Evolutionary conservation across 768 basidiomycete species (phyloP).

Genomic region (Leccinum imitatum): DNA sequence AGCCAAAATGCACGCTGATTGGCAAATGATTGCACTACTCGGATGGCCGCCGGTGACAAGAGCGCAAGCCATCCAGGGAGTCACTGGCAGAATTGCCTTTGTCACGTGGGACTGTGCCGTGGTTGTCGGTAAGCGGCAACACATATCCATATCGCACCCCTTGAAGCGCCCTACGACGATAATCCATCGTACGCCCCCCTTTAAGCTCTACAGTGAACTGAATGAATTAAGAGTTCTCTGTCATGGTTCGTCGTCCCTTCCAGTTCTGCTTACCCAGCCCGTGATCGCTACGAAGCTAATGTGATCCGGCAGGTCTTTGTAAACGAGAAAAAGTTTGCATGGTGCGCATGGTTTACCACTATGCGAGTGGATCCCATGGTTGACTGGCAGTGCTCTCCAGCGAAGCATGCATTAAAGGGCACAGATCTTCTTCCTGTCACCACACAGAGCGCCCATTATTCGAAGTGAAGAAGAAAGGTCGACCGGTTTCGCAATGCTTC

Average conservation of each 20-base stretch:
- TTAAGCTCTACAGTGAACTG: not conserved
- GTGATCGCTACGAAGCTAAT: not conserved
- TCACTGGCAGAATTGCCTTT: not conserved
- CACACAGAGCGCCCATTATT: conserved; percentile 89
- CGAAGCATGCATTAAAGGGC: conserved; percentile 93
- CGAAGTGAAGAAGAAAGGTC: conserved; percentile 91
- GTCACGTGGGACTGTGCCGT: not conserved
- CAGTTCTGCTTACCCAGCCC: not conserved
- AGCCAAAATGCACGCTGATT: not conserved
- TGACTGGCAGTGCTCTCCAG: conserved; percentile 39
- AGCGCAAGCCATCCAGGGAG: too few relatives aligned
- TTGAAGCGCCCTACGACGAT: not conserved
- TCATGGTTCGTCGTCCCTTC: conserved; percentile 22
- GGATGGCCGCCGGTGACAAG: too few relatives aligned
- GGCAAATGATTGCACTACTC: not conserved
- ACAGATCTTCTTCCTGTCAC: conserved; percentile 84
- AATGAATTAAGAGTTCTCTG: conserved; percentile 13
- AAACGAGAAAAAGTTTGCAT: conserved; percentile 72
- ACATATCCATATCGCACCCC: not conserved
- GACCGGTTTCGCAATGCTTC: conserved; percentile 87
- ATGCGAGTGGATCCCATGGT: conserved; percentile 1
- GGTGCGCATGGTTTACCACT: conserved; percentile 43
- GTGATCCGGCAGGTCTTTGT: conserved; percentile 58
- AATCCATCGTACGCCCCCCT: not conserved
- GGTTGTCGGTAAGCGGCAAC: too few relatives aligned